These are phyloP conservation scores for Chaetothyriales sp. DNA, from an alignment of 2,329 filamentous ascomycete species.

Conservation along the genomic window DNA sequence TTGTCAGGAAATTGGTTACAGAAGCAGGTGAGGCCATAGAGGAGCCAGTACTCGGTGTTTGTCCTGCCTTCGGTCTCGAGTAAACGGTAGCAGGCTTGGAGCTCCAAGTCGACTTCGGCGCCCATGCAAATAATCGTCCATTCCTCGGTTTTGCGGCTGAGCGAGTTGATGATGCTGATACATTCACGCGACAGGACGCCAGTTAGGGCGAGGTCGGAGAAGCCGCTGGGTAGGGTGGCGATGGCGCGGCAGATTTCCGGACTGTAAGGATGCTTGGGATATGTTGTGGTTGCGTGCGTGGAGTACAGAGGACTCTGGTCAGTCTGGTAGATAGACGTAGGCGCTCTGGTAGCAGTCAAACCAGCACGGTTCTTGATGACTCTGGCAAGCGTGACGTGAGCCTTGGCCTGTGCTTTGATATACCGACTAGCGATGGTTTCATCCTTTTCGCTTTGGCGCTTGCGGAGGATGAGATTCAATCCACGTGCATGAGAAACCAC, in stretches of 20 bases:
- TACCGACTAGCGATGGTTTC: background rate
- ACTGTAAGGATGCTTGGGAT: constrained; percentile 17
- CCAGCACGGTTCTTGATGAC: background rate
- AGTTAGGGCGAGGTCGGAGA: constrained; percentile 10
- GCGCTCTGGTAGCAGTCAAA: background rate
- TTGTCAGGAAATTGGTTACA: background rate
- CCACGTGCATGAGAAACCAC: background rate
- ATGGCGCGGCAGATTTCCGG: constrained; percentile 6
- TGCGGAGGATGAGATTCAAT: background rate
- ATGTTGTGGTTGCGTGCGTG: constrained; percentile 23
- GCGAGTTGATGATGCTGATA: background rate
- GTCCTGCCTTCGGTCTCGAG: background rate
- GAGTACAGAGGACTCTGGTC: background rate
- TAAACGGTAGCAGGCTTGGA: background rate
- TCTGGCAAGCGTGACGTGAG: background rate
- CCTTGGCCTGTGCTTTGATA: background rate
- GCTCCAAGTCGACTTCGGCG: background rate
- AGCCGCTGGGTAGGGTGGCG: constrained; percentile 8
- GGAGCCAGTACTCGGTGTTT: background rate
- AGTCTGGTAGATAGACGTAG: background rate
- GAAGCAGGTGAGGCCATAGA: background rate
- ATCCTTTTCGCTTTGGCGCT: background rate
- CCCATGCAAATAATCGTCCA: background rate
- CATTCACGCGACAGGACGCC: constrained; percentile 3
- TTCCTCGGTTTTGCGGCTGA: background rate